Percentiles rank a stretch among this genome's conserved stretches.
Conservation (phyloP, 2,329 filamentous ascomycete genomes). For the Setomelanomma holmii region DNA sequence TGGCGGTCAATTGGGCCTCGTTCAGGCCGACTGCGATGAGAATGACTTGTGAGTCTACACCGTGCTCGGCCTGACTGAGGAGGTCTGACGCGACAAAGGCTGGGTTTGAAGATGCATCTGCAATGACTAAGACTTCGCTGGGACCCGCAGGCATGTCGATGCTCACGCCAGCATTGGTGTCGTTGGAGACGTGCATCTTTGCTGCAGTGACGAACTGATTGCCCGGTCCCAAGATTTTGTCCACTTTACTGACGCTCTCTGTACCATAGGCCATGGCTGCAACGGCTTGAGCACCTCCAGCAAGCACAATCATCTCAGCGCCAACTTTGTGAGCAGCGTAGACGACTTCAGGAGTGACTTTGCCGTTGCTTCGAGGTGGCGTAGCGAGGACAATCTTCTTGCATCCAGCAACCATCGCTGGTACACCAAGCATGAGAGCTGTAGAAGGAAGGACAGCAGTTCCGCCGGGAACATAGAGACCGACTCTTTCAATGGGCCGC, state of each 20-base stretch:
- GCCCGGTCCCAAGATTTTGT: constrained; percentile 97
- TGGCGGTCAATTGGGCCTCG: constrained; percentile 76
- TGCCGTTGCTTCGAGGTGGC: constrained; percentile 86
- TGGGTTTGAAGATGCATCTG: constrained; percentile 85
- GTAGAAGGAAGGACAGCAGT: constrained; percentile 97
- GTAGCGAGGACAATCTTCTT: constrained; percentile 93
- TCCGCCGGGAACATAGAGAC: constrained; percentile 92
- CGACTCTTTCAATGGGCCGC: constrained; percentile 92
- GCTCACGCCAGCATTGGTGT: constrained; percentile 91
- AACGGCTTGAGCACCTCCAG: constrained; percentile 93
- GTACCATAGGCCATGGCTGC: constrained; percentile 98
- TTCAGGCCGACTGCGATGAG: constrained; percentile 82
- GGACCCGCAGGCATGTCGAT: constrained; percentile 99
- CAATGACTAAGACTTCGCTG: constrained; percentile 94
- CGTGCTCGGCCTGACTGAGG: constrained; percentile 94
- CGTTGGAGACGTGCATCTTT: constrained; percentile 98
- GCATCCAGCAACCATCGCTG: constrained; percentile 96
- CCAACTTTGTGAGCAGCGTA: constrained; percentile 97
- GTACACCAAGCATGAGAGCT: constrained; percentile 96
- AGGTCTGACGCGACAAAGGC: constrained; percentile 96
- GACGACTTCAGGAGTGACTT: constrained; percentile 93
- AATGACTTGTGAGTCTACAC: constrained; percentile 93
- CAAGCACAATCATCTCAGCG: constrained; percentile 93
- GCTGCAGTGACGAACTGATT: constrained; percentile 99
- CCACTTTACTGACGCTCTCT: constrained; percentile 91